phyloP scores from a whole-genome alignment of 768 basidiomycete species.

The Mycena metata region DNA sequence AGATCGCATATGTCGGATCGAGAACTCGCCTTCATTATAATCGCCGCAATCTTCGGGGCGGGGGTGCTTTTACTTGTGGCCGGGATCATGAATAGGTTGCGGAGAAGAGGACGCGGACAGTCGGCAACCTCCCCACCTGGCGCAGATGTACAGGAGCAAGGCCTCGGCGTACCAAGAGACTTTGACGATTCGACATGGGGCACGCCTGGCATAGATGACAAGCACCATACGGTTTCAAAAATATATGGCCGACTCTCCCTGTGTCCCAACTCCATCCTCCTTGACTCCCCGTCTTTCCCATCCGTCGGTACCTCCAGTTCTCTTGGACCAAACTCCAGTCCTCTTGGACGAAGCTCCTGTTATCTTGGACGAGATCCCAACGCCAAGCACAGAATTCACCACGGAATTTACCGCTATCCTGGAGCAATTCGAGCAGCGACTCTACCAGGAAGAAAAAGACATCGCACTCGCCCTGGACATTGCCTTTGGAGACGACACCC shows the following conservation, averaged over 20 bases:
- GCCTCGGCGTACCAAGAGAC: conserved; percentile 14
- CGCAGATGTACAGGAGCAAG: conserved; percentile 27
- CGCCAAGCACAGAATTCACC: conserved; percentile 28
- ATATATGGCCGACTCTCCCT: background rate
- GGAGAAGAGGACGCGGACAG: conserved; percentile 19
- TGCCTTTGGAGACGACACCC: conserved; percentile 32
- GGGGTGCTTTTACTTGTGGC: conserved; percentile 27
- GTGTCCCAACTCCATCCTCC: background rate
- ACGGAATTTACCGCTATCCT: conserved; percentile 29
- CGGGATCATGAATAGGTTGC: conserved; percentile 20
- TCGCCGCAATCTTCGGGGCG: conserved; percentile 30
- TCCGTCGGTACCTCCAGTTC: background rate
- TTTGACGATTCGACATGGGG: conserved; percentile 36
- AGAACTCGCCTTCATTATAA: conserved; percentile 36
- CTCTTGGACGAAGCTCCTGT: background rate
- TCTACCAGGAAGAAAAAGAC: conserved; percentile 46
- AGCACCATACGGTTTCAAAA: conserved; percentile 18
- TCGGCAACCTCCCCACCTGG: background rate
- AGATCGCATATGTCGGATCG: conserved; percentile 19
- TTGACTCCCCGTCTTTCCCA: conserved; percentile 11
- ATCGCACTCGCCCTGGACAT: conserved; percentile 44
- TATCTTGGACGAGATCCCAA: conserved; percentile 6
- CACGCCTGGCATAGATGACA: conserved; percentile 11
- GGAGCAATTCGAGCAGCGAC: conserved; percentile 40
- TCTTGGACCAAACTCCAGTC: conserved; percentile 1